Base-by-base conservation (phyloP, 306 rosid species). In the Ormosia semicastrata region DNA sequence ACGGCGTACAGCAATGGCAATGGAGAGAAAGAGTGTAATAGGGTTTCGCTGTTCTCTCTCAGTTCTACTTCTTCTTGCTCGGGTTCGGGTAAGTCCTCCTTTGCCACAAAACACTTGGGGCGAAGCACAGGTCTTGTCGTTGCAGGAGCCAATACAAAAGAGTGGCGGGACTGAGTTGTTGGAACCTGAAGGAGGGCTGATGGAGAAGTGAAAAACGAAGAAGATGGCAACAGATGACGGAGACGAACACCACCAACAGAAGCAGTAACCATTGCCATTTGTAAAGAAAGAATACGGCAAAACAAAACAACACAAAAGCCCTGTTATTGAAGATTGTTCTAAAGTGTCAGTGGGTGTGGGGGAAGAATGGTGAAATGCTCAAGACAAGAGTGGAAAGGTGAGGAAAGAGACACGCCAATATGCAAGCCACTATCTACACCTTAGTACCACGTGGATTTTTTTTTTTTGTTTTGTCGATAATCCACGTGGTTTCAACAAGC, bases 331-430 rank as follows among this genome's bases (percentile, higher is more conserved):
- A 50, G 46, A 41, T 7, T 41, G 46, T 41, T 36, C 6, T 37
- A 37, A 37, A 37, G 41, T 37, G 46, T 7, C 37, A 37, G 0
- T 44, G 17, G 3, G 47, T 66, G 40, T 17, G 32, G 73, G 11
- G 36, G 34, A n/a, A 33, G 65, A 34, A 44, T 1, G 57, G 6
- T 5, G 83, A 17, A 11, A 40, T 7, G 49, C 10, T 70, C 2
- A 69, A 5, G 13, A 43, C 52, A 49, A 13, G 62, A 24, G 71
- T 70, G 88, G 91, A 85, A 79, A 72, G 95, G 97, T 71, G 64
- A 82, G 83, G 82, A 92, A 88, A 83, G 88, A 86, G 96, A 91
- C 98, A 94, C 98, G 97, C 83, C 81, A 41, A 8, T 36, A 12
- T 2, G 62, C 39, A 6, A 7, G 47, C 17, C 32, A 24, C 0